Base-by-base conservation (phyloP, 2,329 filamentous ascomycete genomes). In the Lecanicillium sp. region DNA sequence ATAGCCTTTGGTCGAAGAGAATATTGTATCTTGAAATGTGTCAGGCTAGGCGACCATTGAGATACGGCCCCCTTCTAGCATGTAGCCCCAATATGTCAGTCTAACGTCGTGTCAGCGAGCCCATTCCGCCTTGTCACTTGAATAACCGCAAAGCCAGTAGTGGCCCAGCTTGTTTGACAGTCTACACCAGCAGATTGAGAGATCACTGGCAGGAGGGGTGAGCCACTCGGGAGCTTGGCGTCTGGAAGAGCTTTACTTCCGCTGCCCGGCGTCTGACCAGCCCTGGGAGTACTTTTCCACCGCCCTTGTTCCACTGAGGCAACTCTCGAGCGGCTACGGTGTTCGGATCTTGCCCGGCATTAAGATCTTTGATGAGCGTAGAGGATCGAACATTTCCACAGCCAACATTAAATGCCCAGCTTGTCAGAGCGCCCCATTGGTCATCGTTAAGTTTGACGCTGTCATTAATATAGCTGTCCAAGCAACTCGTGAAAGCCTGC, bases 291-390 rank as follows among this genome's bases (percentile, higher is more conserved):
- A 64, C 61, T 48, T 58, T 51, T 5, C 64, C 65, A 33, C 60
- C 60, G 15, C 61, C 69, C 54, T 67, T 59, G 41, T 66, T 66
- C 69, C 70, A 73, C 57, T 67, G 65, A 2, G 69, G 69, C 30
- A 74, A 54, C 59, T 73, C 70, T 52, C 67, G 47, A 23, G 60
- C 52, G 26, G 66, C 63, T 12, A 73, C 70, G 1, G 57, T 65
- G 51, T 61, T 61, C 29, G 62, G 56, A 26, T 62, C 54, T 44
- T 71, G 64, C 10, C 68, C 67, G 1, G 54, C 57, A 57, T 73
- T 73, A 44, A 73, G 60, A 5, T 67, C 59, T 45, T 56, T 57
- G 48, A 72, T 55, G 15, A 73, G 59, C 6, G 60, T 62, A 15
- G 68, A 71, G 0, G 51, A 8, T 8, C 27, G 27, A 29, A 29